Conservation (phyloP, 1,139 yeast species). For the Blastobotrys serpentis region DNA sequence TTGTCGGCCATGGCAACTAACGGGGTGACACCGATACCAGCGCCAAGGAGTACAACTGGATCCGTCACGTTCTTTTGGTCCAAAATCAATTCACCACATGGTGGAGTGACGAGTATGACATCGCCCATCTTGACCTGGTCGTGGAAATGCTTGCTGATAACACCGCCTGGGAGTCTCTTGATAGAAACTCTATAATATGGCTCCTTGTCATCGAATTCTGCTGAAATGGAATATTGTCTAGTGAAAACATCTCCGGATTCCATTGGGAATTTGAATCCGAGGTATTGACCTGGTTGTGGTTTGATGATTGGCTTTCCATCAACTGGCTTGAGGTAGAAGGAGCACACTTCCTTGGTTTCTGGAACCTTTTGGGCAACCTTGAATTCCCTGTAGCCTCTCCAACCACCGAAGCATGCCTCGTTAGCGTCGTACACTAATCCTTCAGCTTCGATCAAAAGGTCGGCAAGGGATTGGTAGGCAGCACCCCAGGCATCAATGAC, state of each 20-base stretch:
- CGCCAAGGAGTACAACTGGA: slow-evolving; percentile 51
- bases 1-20: slow-evolving; percentile 51
- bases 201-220: slow-evolving; percentile 33
- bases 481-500: slow-evolving; percentile 64
- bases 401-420: slow-evolving; percentile 41
- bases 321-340: slow-evolving; percentile 51
- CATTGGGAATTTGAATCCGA: slow-evolving; percentile 50
- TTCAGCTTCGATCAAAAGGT: slow-evolving; percentile 58
- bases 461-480: slow-evolving; percentile 66
- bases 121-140: slow-evolving; percentile 51
- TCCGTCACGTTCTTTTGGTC: slow-evolving; percentile 34
- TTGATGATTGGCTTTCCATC: slow-evolving; percentile 43
- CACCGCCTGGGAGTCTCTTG: slow-evolving; percentile 48
- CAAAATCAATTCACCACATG: slow-evolving; percentile 55
- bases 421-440: slow-evolving; percentile 45
- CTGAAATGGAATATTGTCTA: slow-evolving; percentile 56
- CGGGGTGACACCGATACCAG: slow-evolving; percentile 73
- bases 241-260: slow-evolving; percentile 36
- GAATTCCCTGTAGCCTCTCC: slow-evolving; percentile 59
- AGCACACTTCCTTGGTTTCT: slow-evolving; percentile 52
- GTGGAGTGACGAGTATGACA: slow-evolving; percentile 53
- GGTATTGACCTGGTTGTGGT: slow-evolving; percentile 60
- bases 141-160: slow-evolving; percentile 56
- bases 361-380: slow-evolving; percentile 44
- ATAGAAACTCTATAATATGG: slow-evolving; percentile 53